These are phyloP conservation scores for Auriculariales sp. DNA, from an alignment of 768 basidiomycete genomes.

Conservation along the genomic window DNA sequence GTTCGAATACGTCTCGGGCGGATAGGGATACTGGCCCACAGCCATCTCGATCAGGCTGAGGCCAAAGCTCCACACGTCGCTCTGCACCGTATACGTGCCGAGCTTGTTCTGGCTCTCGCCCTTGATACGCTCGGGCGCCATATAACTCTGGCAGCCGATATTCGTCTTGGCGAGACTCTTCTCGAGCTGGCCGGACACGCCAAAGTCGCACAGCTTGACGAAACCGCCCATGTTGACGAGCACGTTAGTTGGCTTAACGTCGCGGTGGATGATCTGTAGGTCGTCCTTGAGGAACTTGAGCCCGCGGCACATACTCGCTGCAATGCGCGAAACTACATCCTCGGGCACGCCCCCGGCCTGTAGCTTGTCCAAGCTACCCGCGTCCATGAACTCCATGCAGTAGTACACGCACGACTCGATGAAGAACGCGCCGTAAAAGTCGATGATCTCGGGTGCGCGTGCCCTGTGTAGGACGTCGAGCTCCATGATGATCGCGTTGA, in stretches of 20 bases:
- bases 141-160: slow-evolving; percentile 96
- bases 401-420: slow-evolving; percentile 99
- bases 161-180: slow-evolving; percentile 95
- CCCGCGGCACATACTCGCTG: slow-evolving; percentile 70
- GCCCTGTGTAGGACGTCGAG: slow-evolving; percentile 96
- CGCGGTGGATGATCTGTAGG: slow-evolving; percentile 72
- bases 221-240: slow-evolving; percentile 79
- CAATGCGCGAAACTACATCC: slow-evolving; percentile 69
- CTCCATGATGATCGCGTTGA: slow-evolving; percentile 97
- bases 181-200: slow-evolving; percentile 96
- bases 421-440: slow-evolving; percentile 98
- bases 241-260: slow-evolving; percentile 91
- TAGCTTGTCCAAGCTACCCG: slow-evolving; percentile 85
- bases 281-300: slow-evolving; percentile 93
- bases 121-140: slow-evolving; percentile 98
- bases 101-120: slow-evolving; percentile 80
- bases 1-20: slow-evolving; percentile 92
- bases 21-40: slow-evolving; percentile 85
- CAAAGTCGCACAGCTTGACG: slow-evolving; percentile 95
- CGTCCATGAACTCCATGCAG: slow-evolving; percentile 99
- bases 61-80: slow-evolving; percentile 96
- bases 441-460: slow-evolving; percentile 80
- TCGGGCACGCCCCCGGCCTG: slow-evolving; percentile 48
- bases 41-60: slow-evolving; percentile 89
- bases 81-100: slow-evolving; percentile 88